phyloP scores from a whole-genome alignment of 2,329 filamentous ascomycete species.

The Exserohilum rostratum region DNA sequence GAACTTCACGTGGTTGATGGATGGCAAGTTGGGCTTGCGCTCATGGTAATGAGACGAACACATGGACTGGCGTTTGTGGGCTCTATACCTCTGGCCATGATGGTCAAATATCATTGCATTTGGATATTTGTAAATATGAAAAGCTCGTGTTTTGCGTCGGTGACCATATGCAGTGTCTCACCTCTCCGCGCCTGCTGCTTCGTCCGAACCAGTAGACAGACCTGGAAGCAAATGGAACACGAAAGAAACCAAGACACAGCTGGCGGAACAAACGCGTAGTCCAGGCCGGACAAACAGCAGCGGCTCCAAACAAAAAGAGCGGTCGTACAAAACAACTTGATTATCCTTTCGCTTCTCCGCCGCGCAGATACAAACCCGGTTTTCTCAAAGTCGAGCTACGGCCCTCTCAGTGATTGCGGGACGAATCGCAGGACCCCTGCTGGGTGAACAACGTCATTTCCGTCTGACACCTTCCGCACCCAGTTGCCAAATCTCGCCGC shows the following conservation, averaged over 20 bases:
- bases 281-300: constrained; percentile 21
- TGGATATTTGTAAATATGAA: constrained; percentile 14
- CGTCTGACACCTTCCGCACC: constrained; percentile 15
- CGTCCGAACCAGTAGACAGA: not conserved
- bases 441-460: constrained; percentile 38
- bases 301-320: constrained; percentile 13
- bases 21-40: not conserved
- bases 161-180: not conserved
- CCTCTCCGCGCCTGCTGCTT: not conserved
- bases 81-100: constrained; percentile 26
- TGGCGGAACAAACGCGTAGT: constrained; percentile 31
- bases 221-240: constrained; percentile 37
- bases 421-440: constrained; percentile 30
- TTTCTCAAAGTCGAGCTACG: not conserved
- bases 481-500: constrained; percentile 15
- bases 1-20: not conserved
- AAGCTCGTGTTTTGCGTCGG: not conserved
- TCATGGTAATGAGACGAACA: constrained; percentile 9
- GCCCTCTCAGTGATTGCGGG: constrained; percentile 8
- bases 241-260: constrained; percentile 21
- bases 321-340: constrained; percentile 4
- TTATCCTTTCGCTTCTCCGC: not conserved
- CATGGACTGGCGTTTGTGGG: constrained; percentile 38
- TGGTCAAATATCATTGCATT: constrained; percentile 13
- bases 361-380: not conserved